These are phyloP conservation scores for Fraxinus floribunda DNA, from an alignment of 305 asterid genomes.

Conservation along the genomic window DNA sequence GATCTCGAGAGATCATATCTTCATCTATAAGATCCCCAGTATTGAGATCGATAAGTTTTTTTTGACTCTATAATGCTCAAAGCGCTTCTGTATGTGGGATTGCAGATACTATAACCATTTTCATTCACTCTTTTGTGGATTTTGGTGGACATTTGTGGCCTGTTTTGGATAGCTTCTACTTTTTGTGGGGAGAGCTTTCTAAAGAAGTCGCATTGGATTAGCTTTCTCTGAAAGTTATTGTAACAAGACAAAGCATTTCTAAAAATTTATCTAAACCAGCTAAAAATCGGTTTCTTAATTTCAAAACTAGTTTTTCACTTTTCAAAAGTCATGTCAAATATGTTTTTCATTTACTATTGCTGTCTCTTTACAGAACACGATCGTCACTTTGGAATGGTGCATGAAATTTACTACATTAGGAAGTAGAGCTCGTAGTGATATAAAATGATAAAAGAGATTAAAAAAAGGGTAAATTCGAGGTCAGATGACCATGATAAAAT, in stretches of 20 bases:
- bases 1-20: neutral
- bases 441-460: too few species aligned
- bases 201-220: neutral
- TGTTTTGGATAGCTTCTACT: neutral
- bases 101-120: neutral
- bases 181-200: too few species aligned
- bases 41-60: neutral
- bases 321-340: too few species aligned
- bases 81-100: too few species aligned
- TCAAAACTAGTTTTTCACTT: neutral
- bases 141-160: neutral
- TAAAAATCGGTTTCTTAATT: neutral
- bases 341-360: neutral
- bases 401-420: neutral
- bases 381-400: neutral
- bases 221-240: neutral
- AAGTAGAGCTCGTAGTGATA: neutral
- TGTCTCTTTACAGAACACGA: neutral
- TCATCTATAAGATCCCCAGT: neutral
- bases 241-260: neutral
- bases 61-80: too few species aligned
- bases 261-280: neutral
- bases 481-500: neutral
- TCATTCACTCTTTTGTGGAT: neutral
- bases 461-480: neutral